These are phyloP conservation scores for Alternaria arbusti DNA, from an alignment of 2,329 filamentous ascomycete genomes.

Conservation along the genomic window DNA sequence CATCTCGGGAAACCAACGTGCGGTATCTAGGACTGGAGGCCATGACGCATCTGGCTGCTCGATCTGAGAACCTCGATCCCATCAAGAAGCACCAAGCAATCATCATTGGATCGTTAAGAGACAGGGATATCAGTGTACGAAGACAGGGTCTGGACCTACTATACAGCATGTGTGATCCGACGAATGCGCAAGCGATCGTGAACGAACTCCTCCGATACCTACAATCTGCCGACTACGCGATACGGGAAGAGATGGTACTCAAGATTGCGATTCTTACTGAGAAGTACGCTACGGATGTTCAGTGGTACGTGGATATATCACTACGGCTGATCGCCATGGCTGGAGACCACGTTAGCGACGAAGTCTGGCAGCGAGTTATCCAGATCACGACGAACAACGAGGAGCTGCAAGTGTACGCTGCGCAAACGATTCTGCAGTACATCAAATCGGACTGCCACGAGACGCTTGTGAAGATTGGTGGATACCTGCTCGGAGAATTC, in stretches of 20 bases:
- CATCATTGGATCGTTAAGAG: constrained; percentile 90
- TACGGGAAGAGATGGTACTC: constrained; percentile 98
- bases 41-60: constrained; percentile 96
- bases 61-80: constrained; percentile 90
- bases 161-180: constrained; percentile 98
- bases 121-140: constrained; percentile 95
- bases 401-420: constrained; percentile 94
- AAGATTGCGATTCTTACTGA: constrained; percentile 99
- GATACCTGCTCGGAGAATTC: constrained; percentile 95
- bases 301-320: constrained; percentile 99
- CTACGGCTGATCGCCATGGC: constrained; percentile 93
- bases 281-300: constrained; percentile 96
- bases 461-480: constrained; percentile 96
- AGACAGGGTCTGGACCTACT: constrained; percentile 93
- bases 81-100: constrained; percentile 98
- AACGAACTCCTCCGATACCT: constrained; percentile 92
- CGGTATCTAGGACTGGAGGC: constrained; percentile 94
- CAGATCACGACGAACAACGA: constrained; percentile 99
- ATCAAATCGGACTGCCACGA: constrained; percentile 96
- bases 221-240: constrained; percentile 95
- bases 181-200: constrained; percentile 93
- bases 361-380: constrained; percentile 98
- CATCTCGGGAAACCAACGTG: constrained; percentile 96
- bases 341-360: constrained; percentile 96
- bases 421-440: constrained; percentile 90